A percentile compares a stretch with the other conserved stretches of the same genome.
These are phyloP conservation scores for Aureobasidium leucospermi DNA, from an alignment of 2,329 filamentous ascomycete genomes.

Conservation along the genomic window DNA sequence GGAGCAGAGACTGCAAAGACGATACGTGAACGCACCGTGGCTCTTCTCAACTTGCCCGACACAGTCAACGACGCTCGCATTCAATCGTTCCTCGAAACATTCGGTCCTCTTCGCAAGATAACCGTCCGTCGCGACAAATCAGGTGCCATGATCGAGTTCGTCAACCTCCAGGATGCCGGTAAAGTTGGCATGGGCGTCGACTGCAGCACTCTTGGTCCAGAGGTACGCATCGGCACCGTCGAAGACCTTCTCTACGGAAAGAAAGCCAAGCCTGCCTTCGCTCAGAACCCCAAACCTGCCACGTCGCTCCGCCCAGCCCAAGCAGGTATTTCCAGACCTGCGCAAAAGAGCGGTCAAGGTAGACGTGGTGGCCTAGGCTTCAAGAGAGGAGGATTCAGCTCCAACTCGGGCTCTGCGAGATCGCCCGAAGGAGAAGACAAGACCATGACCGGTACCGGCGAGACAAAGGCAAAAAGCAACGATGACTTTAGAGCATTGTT, in stretches of 20 bases:
- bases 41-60: conserved; percentile 79
- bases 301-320: conserved; percentile 25
- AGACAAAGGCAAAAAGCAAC: conserved; percentile 42
- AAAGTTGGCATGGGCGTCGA: conserved; percentile 51
- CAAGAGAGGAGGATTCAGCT: conserved; percentile 34
- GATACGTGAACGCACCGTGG: conserved; percentile 59
- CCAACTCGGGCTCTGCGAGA: conserved; percentile 20
- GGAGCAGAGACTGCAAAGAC: conserved; percentile 22
- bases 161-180: conserved; percentile 61
- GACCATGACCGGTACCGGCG: conserved; percentile 1
- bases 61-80: conserved; percentile 87
- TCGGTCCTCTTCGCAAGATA: conserved; percentile 67
- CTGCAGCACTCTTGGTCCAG: conserved; percentile 32
- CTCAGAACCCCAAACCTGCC: conserved; percentile 15
- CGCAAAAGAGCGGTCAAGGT: conserved; percentile 35
- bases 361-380: conserved; percentile 43
- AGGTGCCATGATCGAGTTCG: conserved; percentile 80
- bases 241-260: conserved; percentile 42
- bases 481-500: conserved; percentile 52
- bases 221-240: conserved; percentile 42
- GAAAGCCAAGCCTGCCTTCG: conserved; percentile 31
- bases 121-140: conserved; percentile 72
- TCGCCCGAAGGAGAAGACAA: conserved; percentile 17
- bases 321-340: conserved; percentile 35
- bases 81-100: conserved; percentile 60